phyloP scores from a whole-genome alignment of 768 basidiomycete genomes.

The Sarcomyxa edulis region DNA sequence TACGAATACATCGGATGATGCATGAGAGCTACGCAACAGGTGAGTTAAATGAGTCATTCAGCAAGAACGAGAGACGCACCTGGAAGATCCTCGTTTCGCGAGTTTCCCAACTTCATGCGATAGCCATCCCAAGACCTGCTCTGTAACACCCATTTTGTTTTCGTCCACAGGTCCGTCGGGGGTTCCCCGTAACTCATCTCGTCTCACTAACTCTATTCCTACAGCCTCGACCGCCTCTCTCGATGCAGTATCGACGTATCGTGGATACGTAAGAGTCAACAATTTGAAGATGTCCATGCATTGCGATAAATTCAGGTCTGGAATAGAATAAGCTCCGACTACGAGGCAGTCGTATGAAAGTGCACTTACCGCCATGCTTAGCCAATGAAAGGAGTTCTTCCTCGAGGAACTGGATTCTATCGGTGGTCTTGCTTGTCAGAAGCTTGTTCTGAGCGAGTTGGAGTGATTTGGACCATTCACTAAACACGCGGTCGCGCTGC shows the following conservation, averaged over 20 bases:
- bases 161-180: slow-evolving; percentile 32
- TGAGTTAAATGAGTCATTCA: slow-evolving; percentile 5
- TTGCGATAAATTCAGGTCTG: slow-evolving; percentile 59
- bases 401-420: slow-evolving; percentile 51
- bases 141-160: slow-evolving; percentile 52
- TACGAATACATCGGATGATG: slow-evolving; percentile 59
- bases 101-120: slow-evolving; percentile 58
- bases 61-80: slow-evolving; percentile 34
- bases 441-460: slow-evolving; percentile 47
- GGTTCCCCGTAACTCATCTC: slow-evolving; percentile 50
- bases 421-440: slow-evolving; percentile 47
- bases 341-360: slow-evolving; percentile 1
- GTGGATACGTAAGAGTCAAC: slow-evolving; percentile 70
- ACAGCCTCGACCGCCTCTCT: slow-evolving; percentile 67
- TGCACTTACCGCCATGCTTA: slow-evolving; percentile 47
- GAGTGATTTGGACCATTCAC: slow-evolving; percentile 51
- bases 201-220: slow-evolving; percentile 55
- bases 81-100: slow-evolving; percentile 44
- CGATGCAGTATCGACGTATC: slow-evolving; percentile 70
- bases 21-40: slow-evolving; percentile 53
- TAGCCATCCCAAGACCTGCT: slow-evolving; percentile 76
- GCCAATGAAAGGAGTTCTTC: slow-evolving; percentile 57
- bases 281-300: slow-evolving; percentile 67
- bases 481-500: slow-evolving; percentile 48
- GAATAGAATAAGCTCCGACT: slow-evolving; percentile 3